These are phyloP conservation scores for Phytophthora agathidicida DNA, from an alignment of 352 stramenopile genomes.

Conservation along the genomic window DNA sequence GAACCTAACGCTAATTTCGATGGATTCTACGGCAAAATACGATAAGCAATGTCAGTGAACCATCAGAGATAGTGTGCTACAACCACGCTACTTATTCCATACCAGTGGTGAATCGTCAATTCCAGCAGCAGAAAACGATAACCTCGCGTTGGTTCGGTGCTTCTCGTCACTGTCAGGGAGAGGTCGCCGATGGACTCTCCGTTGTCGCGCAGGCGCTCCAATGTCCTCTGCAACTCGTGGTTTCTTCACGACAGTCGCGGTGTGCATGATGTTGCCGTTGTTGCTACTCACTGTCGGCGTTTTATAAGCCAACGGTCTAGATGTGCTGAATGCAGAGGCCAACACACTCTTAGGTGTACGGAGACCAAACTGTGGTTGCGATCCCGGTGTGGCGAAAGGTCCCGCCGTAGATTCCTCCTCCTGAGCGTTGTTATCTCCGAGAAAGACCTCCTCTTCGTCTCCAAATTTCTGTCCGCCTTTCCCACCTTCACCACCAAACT, in stretches of 20 bases:
- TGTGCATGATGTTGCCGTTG: conserved; percentile 19
- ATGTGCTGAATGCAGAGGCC: conserved; percentile 1
- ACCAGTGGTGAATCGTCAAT: conserved; percentile 66
- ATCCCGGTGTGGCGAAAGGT: conserved; percentile 40
- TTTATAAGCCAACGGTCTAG: conserved; percentile 38
- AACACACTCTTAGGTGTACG: conserved; percentile 25
- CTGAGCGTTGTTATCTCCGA: conserved; percentile 36
- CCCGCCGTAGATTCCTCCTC: conserved; percentile 30
- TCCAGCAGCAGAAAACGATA: conserved; percentile 64
- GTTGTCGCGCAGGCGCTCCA: conserved; percentile 45
- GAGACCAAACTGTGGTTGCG: conserved; percentile 28
- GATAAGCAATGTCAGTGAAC: conserved; percentile 13
- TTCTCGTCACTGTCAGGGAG: conserved; percentile 67
- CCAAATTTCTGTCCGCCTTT: conserved; percentile 2
- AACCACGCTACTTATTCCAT: conserved; percentile 17
- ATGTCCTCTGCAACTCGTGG: conserved; percentile 41
- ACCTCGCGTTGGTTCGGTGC: conserved; percentile 45
- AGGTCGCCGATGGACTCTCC: conserved; percentile 57
- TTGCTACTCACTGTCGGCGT: conserved; percentile 36
- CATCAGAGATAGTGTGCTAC: background rate
- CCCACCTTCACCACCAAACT: conserved; percentile 6
- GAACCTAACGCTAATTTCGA: conserved; percentile 25
- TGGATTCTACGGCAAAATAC: conserved; percentile 22
- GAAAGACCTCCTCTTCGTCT: conserved; percentile 11
- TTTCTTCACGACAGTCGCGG: conserved; percentile 61